Evolutionary conservation across 192 early-diverging fungal genomes (phyloP).

Genomic region (Entomortierella chlamydospora): DNA sequence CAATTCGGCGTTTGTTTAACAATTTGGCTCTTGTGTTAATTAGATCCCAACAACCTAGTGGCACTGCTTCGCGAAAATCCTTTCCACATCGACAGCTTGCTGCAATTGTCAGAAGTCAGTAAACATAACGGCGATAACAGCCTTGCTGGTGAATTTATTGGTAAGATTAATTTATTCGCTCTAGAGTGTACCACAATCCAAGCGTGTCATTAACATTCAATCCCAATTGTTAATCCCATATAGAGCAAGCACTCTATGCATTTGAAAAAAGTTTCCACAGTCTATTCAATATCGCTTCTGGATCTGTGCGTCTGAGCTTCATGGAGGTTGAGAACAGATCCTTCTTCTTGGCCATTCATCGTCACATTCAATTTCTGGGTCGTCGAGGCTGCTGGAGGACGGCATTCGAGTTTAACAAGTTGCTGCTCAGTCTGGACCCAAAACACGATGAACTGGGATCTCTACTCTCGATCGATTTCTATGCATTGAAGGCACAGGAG

Average conservation of each 20-base stretch:
- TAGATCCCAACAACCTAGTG: constrained; percentile 79
- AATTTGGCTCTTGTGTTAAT: not conserved
- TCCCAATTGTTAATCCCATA: not conserved
- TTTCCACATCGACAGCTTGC: constrained; percentile 88
- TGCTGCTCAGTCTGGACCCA: constrained; percentile 74
- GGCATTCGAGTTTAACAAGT: constrained; percentile 89
- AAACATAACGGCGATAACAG: constrained; percentile 88
- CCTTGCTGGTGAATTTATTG: constrained; percentile 83
- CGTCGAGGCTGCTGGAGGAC: constrained; percentile 96
- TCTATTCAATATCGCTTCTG: constrained; percentile 77
- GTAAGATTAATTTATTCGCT: too few species aligned
- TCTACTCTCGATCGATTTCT: constrained; percentile 85
- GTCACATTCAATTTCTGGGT: constrained; percentile 86
- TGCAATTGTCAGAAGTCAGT: constrained; percentile 87
- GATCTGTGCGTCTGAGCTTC: constrained; percentile 75
- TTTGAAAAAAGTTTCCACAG: constrained; percentile 87
- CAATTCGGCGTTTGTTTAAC: too few species aligned
- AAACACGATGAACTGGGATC: constrained; percentile 80
- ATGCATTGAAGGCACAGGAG: constrained; percentile 83
- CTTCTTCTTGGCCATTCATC: constrained; percentile 84
- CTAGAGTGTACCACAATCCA: not conserved
- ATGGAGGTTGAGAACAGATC: constrained; percentile 82
- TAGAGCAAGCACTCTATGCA: constrained; percentile 87
- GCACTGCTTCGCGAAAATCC: constrained; percentile 79
- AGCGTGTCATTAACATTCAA: too few species aligned